Percentiles rank a stretch among this genome's conserved stretches.
Evolutionary conservation across 2,329 filamentous ascomycete genomes (phyloP).

Genomic region (Aspergillus vadensis): DNA sequence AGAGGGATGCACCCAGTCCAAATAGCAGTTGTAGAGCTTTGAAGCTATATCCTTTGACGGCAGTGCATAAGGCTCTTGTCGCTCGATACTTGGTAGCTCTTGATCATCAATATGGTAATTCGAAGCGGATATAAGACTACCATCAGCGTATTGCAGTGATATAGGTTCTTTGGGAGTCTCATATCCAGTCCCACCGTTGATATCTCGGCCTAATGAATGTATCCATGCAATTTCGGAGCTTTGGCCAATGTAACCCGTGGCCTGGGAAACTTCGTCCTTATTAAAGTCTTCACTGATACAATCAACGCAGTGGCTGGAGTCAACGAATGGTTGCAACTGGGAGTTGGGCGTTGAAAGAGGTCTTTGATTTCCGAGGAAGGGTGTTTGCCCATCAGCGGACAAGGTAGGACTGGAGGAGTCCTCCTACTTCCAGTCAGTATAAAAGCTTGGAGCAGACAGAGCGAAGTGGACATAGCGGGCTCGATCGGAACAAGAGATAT

Average conservation of each 20-base stretch:
- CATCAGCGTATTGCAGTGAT: slow-evolving; percentile 30
- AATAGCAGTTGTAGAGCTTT: slow-evolving; percentile 44
- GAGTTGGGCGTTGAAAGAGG: neutral
- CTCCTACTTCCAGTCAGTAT: slow-evolving; percentile 27
- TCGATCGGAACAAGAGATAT: too few species aligned
- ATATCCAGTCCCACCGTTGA: slow-evolving; percentile 28
- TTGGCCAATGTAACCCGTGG: slow-evolving; percentile 48
- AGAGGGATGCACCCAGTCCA: slow-evolving; percentile 46
- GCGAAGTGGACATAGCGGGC: neutral
- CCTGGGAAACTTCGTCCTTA: slow-evolving; percentile 38
- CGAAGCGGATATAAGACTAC: slow-evolving; percentile 30
- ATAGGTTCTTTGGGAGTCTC: slow-evolving; percentile 24
- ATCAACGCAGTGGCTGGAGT: slow-evolving; percentile 33
- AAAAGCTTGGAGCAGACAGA: neutral
- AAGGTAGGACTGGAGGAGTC: slow-evolving; percentile 26
- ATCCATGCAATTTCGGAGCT: slow-evolving; percentile 51
- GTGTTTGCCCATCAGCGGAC: slow-evolving; percentile 13
- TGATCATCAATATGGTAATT: slow-evolving; percentile 47
- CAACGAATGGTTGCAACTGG: slow-evolving; percentile 7
- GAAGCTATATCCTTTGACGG: slow-evolving; percentile 42
- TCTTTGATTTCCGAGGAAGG: neutral
- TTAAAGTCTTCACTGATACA: slow-evolving; percentile 48
- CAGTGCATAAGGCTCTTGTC: slow-evolving; percentile 39
- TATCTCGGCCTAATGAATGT: slow-evolving; percentile 41
- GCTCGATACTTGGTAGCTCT: slow-evolving; percentile 38